Base-by-base conservation (phyloP, 345 rosid species). In the Leavenworthia alabamica region DNA sequence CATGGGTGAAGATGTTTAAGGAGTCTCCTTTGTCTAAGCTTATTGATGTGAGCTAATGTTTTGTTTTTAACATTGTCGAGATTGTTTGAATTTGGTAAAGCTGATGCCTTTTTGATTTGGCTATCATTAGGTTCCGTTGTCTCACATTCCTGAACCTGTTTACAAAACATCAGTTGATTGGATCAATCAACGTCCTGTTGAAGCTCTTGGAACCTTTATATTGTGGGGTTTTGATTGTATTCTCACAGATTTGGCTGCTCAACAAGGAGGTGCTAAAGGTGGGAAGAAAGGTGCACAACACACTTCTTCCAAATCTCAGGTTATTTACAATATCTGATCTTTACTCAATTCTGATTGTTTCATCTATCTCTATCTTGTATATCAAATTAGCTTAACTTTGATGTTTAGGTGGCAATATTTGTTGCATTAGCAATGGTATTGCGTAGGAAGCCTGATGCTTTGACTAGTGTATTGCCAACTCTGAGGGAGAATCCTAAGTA, bases 371-470 rank as follows among this genome's bases (percentile, higher is more conserved):
- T 31, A 6, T 7, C 32, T 31, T 31, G 12, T 2, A 8, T 31
- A 8, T 31, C 35, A 4, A 31, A 3, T 31, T 31, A 8, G 11
- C 35, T 24, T 4, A 24, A 4, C 0, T 24, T 46, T 8, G 41
- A 9, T 11, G 42, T 11, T 49, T 80, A 87, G 95, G 91, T 81
- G 62, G 95, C 86, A 4, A 81, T 87, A 55, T 87, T 87, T 81
- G 82, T 81, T 73, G 85, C 71, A 46, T 68, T 87, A 46, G 91
- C 89, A 28, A 78, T 87, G 84, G 89, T 83, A 26, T 55, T 88
- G 74, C 74, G 86, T 31, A 81, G 88, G 48, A 88, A 83, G 62
- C 92, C 92, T 69, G 96, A 88, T 80, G 82, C 80, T 27, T 73
- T 88, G 63, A 71, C 77, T 64, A 51, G 45, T 60, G 78, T 73